These are phyloP conservation scores for Xylariales sp. DNA, from an alignment of 2,329 filamentous ascomycete genomes.

Conservation along the genomic window DNA sequence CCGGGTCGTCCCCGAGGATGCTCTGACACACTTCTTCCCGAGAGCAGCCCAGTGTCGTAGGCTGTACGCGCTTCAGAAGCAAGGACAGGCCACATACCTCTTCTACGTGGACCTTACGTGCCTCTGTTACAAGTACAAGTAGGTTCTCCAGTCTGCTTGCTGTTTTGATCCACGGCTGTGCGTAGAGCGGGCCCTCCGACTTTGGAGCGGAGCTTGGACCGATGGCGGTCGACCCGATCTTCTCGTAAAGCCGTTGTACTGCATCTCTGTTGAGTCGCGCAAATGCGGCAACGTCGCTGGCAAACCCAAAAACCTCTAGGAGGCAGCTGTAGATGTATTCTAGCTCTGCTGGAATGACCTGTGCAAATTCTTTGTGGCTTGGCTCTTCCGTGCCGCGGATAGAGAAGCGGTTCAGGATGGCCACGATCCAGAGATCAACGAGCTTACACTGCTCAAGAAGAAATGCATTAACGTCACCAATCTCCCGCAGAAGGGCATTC, in stretches of 20 bases:
- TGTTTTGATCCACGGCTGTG: constrained; percentile 2
- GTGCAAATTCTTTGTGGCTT: neutral
- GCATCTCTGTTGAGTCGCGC: constrained; percentile 7
- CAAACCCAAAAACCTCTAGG: constrained; percentile 2
- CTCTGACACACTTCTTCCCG: constrained; percentile 5
- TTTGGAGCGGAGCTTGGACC: neutral
- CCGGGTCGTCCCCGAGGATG: constrained; percentile 7
- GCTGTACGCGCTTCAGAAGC: constrained; percentile 5
- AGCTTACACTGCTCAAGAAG: constrained; percentile 3
- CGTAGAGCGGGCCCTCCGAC: neutral
- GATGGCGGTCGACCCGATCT: neutral
- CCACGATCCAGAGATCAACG: constrained; percentile 5
- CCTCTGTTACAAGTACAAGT: neutral
- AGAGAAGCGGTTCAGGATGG: constrained; percentile 3
- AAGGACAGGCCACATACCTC: neutral
- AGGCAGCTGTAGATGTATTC: constrained; percentile 6
- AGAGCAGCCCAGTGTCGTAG: constrained; percentile 6
- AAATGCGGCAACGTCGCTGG: constrained; percentile 5
- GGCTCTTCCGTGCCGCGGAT: neutral
- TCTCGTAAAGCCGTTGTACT: constrained; percentile 4
- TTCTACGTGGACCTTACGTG: neutral
- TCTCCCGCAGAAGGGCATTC: neutral
- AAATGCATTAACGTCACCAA: constrained; percentile 3
- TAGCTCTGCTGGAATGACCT: constrained; percentile 5
- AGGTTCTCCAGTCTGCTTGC: neutral